phyloP scores from a whole-genome alignment of 2,329 filamentous ascomycete species.

The Pseudogymnoascus sp. region DNA sequence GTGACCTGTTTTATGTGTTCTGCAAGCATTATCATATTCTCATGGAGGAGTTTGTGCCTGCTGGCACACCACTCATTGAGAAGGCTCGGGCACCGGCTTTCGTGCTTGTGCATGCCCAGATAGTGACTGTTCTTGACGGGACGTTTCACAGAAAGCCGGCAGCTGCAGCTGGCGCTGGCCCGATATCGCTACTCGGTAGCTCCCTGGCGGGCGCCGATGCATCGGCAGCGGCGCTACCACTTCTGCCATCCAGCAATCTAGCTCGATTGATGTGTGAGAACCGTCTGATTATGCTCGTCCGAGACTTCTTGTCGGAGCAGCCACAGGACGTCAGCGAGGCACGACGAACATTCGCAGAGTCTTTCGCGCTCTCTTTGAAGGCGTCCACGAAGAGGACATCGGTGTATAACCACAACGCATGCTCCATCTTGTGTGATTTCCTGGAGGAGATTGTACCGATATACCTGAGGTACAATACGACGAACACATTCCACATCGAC shows the following conservation, averaged over 20 bases:
- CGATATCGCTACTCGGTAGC: conserved; percentile 46
- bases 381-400: conserved; percentile 55
- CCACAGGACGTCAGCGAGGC: conserved; percentile 44
- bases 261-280: conserved; percentile 63
- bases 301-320: conserved; percentile 58
- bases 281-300: conserved; percentile 59
- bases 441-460: conserved; percentile 60
- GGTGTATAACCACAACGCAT: conserved; percentile 61
- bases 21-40: conserved; percentile 63
- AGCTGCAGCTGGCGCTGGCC: conserved; percentile 37
- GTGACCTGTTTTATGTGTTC: conserved; percentile 67
- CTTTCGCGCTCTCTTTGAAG: conserved; percentile 54
- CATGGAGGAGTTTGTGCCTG: conserved; percentile 47
- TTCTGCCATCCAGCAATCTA: conserved; percentile 50
- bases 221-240: conserved; percentile 44
- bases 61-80: conserved; percentile 44
- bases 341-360: conserved; percentile 52
- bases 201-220: conserved; percentile 48
- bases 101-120: conserved; percentile 59
- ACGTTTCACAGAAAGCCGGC: conserved; percentile 55
- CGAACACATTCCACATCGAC: conserved; percentile 32
- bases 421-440: conserved; percentile 66
- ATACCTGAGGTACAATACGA: conserved; percentile 50
- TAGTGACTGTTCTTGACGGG: conserved; percentile 56
- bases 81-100: conserved; percentile 54